Conservation (phyloP, 2,329 filamentous ascomycete species). For the Zymoseptoria pseudotritici region DNA sequence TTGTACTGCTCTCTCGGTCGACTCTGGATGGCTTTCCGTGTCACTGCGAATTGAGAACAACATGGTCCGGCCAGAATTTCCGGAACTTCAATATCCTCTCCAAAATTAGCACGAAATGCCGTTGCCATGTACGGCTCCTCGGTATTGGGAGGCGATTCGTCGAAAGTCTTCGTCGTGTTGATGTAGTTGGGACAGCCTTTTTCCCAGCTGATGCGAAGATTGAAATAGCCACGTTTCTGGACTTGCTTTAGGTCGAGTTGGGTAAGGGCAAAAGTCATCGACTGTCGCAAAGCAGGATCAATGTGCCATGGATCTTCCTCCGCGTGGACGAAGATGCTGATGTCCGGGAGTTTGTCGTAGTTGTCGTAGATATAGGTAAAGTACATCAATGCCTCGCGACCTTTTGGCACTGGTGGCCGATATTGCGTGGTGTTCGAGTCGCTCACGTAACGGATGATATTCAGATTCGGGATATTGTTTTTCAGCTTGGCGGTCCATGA, state of each 20-base stretch:
- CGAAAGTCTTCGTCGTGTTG: constrained; percentile 10
- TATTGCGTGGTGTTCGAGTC: constrained; percentile 39
- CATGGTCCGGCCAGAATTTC: constrained; percentile 11
- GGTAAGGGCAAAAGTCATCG: constrained; percentile 8
- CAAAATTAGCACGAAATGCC: constrained; percentile 10
- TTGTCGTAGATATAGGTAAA: constrained; percentile 54
- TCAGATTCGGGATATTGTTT: neutral
- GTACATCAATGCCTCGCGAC: constrained; percentile 56
- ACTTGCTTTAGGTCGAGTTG: constrained; percentile 10
- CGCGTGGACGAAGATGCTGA: constrained; percentile 54
- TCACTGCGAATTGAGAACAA: constrained; percentile 16
- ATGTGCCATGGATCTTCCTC: constrained; percentile 13
- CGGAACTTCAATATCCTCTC: constrained; percentile 7
- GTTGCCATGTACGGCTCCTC: constrained; percentile 13
- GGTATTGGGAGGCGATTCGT: constrained; percentile 3
- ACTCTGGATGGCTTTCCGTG: constrained; percentile 5
- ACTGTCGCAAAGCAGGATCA: constrained; percentile 8
- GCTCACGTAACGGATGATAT: constrained; percentile 35
- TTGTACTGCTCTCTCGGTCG: constrained; percentile 11
- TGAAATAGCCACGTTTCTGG: constrained; percentile 9
- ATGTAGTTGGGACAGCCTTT: constrained; percentile 9
- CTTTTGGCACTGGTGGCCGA: constrained; percentile 49
- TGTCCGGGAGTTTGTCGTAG: constrained; percentile 51
- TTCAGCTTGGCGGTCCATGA: constrained; percentile 1
- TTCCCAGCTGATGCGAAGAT: constrained; percentile 12